phyloP scores from a whole-genome alignment of 768 basidiomycete species.

The Amanita phalloides region DNA sequence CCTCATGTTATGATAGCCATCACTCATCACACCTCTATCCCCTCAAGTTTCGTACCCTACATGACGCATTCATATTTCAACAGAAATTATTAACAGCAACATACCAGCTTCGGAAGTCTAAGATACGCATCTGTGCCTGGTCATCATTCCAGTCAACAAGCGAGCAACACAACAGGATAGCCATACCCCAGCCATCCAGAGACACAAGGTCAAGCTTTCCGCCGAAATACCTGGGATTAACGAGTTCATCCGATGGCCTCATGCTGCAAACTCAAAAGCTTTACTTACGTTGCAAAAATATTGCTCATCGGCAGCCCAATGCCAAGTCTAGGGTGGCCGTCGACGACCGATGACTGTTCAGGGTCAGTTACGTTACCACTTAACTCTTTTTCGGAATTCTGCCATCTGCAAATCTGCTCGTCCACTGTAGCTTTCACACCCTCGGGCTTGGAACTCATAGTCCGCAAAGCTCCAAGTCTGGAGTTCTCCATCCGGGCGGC shows the following conservation, averaged over 20 bases:
- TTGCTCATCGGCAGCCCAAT: conserved; percentile 86
- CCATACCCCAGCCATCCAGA: conserved; percentile 71
- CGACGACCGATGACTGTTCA: conserved; percentile 33
- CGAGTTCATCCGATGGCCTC: background rate
- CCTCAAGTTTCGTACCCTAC: conserved; percentile 80
- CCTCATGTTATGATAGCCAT: background rate
- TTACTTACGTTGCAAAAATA: conserved; percentile 66
- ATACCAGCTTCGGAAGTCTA: conserved; percentile 69
- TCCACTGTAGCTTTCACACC: conserved; percentile 72
- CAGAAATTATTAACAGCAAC: conserved; percentile 11
- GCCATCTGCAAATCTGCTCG: conserved; percentile 58
- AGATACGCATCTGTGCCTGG: conserved; percentile 78
- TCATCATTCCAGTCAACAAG: background rate
- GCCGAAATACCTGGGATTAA: conserved; percentile 57
- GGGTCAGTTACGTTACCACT: conserved; percentile 19
- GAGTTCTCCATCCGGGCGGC: conserved; percentile 56
- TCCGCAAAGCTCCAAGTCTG: conserved; percentile 58
- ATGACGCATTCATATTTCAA: background rate
- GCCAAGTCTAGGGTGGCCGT: conserved; percentile 57
- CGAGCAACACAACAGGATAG: too few relatives aligned
- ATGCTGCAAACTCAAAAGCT: background rate
- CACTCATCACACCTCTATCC: conserved; percentile 53
- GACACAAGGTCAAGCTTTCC: conserved; percentile 72
- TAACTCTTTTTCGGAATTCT: conserved; percentile 12
- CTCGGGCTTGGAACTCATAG: conserved; percentile 43